Percentiles rank a stretch among this genome's conserved stretches.
Conservation (phyloP, 2,329 filamentous ascomycete genomes). For the Pseudogymnoascus sp. region DNA sequence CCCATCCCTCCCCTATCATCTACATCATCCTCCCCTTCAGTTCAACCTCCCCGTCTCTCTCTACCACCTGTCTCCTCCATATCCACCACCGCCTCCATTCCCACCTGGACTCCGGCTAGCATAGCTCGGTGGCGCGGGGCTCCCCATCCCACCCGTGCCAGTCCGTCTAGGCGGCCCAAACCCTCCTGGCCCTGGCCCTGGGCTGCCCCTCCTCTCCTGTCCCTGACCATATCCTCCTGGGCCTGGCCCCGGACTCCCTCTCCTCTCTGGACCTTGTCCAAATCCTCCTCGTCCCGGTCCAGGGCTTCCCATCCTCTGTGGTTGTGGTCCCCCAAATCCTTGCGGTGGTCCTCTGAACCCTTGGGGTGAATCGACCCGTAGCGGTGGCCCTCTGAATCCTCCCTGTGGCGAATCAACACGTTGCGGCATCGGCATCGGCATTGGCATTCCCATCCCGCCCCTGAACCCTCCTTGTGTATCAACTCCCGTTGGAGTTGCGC, state of each 20-base stretch:
- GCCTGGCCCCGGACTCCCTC: not conserved
- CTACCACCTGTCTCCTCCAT: not conserved
- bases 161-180: not conserved
- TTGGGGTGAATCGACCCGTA: not conserved
- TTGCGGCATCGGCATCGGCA: not conserved
- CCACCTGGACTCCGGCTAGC: slow-evolving; percentile 19
- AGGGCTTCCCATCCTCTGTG: not conserved
- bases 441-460: not conserved
- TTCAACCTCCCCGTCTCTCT: not conserved
- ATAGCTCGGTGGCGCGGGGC: slow-evolving; percentile 17
- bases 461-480: not conserved
- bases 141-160: not conserved
- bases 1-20: not conserved
- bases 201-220: not conserved
- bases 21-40: not conserved
- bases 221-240: not conserved
- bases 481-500: not conserved
- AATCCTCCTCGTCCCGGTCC: not conserved
- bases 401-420: not conserved
- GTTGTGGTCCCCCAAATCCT: not conserved
- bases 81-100: not conserved
- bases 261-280: not conserved
- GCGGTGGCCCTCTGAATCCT: not conserved
- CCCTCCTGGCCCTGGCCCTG: not conserved
- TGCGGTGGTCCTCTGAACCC: not conserved